Evolutionary conservation across 352 stramenopile genomes (phyloP).

Genomic region (Phytophthora foliorum): DNA sequence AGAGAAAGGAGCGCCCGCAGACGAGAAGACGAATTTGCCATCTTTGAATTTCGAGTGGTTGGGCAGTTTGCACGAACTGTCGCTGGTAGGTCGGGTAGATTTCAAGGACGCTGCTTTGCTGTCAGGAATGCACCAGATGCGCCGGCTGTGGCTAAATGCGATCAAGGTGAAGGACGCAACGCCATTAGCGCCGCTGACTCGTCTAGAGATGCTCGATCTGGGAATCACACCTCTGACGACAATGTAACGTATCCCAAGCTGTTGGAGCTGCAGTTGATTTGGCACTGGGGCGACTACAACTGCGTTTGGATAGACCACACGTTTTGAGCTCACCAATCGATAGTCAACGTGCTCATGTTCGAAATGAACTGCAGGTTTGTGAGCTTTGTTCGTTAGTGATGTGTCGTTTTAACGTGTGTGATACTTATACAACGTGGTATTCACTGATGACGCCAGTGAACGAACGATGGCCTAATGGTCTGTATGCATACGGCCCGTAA

Average conservation of each 20-base stretch:
- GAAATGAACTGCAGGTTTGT: too few species aligned
- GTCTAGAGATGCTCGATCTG: conserved; percentile 55
- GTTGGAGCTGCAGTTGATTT: conserved; percentile 54
- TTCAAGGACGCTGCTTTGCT: conserved; percentile 60
- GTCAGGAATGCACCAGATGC: conserved; percentile 47
- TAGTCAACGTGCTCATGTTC: not conserved
- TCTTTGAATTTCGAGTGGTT: conserved; percentile 41
- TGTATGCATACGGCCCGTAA: not conserved
- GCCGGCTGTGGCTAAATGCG: conserved; percentile 55
- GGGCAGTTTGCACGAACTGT: conserved; percentile 40
- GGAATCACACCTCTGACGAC: conserved; percentile 55
- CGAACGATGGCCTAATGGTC: not conserved
- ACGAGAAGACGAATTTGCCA: conserved; percentile 4
- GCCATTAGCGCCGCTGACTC: conserved; percentile 40
- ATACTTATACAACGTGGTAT: not conserved
- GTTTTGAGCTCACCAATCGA: conserved; percentile 31
- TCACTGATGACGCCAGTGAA: not conserved
- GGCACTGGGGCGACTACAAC: conserved; percentile 72
- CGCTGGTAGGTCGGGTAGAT: conserved; percentile 62
- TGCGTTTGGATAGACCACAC: conserved; percentile 70
- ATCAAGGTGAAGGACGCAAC: conserved; percentile 57
- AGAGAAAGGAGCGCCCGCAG: conserved; percentile 22
- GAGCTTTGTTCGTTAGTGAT: too few species aligned
- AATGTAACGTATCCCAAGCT: conserved; percentile 46
- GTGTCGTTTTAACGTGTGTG: too few species aligned